A percentile compares a stretch with the other conserved stretches of the same genome.
Evolutionary conservation across 2,329 filamentous ascomycete genomes (phyloP).

Genomic region (Hypoxylon sp.): DNA sequence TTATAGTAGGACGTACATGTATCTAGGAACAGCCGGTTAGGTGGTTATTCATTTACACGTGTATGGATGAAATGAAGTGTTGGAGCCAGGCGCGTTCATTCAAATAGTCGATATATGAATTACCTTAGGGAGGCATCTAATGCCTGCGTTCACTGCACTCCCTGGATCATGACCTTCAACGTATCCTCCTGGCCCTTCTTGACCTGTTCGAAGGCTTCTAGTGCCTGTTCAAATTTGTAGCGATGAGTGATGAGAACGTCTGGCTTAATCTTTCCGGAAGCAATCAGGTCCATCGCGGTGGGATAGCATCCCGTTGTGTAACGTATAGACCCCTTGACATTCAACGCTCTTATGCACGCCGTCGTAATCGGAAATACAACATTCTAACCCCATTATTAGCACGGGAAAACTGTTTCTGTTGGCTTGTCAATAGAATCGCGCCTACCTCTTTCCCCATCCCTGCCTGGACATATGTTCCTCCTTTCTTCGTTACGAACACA

Average conservation of each 20-base stretch:
- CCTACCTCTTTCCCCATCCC: constrained; percentile 64
- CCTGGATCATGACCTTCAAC: constrained; percentile 47
- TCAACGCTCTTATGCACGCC: constrained; percentile 63
- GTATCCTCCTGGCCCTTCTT: constrained; percentile 42
- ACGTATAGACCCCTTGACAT: constrained; percentile 65
- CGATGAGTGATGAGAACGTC: constrained; percentile 56
- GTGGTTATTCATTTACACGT: not conserved
- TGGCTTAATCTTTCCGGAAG: constrained; percentile 61
- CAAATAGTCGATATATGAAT: not conserved
- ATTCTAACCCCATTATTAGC: constrained; percentile 52
- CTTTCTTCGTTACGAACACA: constrained; percentile 60
- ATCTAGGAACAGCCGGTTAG: not conserved
- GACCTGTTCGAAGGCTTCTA: constrained; percentile 43
- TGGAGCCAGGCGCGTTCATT: not conserved
- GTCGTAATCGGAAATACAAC: constrained; percentile 67
- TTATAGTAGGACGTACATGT: not conserved
- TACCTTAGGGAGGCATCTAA: not conserved
- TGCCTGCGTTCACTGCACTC: constrained; percentile 26
- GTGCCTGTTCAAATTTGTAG: constrained; percentile 52
- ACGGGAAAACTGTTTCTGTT: not conserved
- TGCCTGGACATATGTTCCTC: constrained; percentile 66
- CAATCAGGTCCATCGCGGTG: constrained; percentile 64
- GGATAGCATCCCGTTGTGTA: constrained; percentile 67
- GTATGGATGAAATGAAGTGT: not conserved
- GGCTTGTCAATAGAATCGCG: not conserved